Conservation (phyloP, 176 grass and related monocot species). For the Luzula sylvatica region DNA sequence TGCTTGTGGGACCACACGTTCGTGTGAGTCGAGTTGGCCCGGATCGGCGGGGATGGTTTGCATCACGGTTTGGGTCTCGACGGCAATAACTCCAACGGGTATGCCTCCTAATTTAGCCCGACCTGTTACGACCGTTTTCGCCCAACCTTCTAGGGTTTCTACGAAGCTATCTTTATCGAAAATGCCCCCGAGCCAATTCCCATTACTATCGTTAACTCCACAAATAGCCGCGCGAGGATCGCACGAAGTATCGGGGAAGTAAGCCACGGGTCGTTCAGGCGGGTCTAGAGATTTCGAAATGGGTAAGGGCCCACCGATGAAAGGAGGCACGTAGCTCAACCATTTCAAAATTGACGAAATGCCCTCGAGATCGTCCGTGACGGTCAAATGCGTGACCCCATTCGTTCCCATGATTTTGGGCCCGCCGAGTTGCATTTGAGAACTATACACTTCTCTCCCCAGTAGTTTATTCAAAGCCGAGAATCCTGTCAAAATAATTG, state of each 20-base stretch:
- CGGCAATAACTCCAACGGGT: slow-evolving; percentile 87
- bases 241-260: slow-evolving; percentile 81
- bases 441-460: slow-evolving; percentile 97
- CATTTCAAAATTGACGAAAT: slow-evolving; percentile 91
- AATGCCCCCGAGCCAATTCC: slow-evolving; percentile 83
- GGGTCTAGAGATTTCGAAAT: slow-evolving; percentile 77
- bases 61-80: slow-evolving; percentile 93
- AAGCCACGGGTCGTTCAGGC: slow-evolving; percentile 66
- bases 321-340: slow-evolving; percentile 96
- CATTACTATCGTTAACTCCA: slow-evolving; percentile 42
- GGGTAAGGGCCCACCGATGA: slow-evolving; percentile 78
- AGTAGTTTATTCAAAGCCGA: slow-evolving; percentile 94
- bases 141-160: slow-evolving; percentile 97
- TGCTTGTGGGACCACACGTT: slow-evolving; percentile 85
- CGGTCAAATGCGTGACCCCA: slow-evolving; percentile 92
- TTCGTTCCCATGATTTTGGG: slow-evolving; percentile 99
- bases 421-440: slow-evolving; percentile 96
- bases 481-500: slow-evolving; percentile 91
- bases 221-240: slow-evolving; percentile 86
- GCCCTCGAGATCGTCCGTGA: slow-evolving; percentile 96
- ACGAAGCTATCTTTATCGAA: slow-evolving; percentile 89
- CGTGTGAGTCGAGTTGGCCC: slow-evolving; percentile 87
- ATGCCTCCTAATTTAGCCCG: slow-evolving; percentile 94
- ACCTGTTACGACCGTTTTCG: slow-evolving; percentile 93
- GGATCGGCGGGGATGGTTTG: slow-evolving; percentile 95